These are phyloP conservation scores for Glycyrrhiza uralensis DNA, from an alignment of 306 rosid species.

Conservation along the genomic window DNA sequence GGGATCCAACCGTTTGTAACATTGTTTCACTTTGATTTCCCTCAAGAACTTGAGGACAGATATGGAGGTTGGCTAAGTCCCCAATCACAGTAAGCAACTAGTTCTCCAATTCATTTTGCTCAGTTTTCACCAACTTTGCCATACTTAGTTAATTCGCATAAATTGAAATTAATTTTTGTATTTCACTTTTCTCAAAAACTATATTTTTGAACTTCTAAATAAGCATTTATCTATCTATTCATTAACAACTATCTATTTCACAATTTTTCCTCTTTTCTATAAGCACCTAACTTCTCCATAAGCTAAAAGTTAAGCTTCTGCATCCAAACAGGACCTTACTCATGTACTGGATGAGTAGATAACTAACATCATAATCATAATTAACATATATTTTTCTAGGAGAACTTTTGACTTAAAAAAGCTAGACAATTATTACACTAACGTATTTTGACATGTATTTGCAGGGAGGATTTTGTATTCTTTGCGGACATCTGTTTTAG, in stretches of 20 bases:
- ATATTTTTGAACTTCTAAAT: too few species aligned
- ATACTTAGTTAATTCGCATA: too few species aligned
- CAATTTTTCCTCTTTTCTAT: too few species aligned
- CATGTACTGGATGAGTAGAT: too few species aligned
- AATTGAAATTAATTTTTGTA: too few species aligned
- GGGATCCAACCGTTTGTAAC: conserved; percentile 58
- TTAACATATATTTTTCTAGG: background rate
- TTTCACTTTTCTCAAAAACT: too few species aligned
- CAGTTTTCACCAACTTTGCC: background rate
- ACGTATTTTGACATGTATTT: conserved; percentile 13
- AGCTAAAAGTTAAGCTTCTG: too few species aligned
- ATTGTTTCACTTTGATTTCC: conserved; percentile 40
- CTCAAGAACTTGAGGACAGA: conserved; percentile 43
- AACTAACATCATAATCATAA: too few species aligned
- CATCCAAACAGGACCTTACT: too few species aligned
- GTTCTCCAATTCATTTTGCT: background rate
- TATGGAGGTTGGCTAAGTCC: conserved; percentile 49
- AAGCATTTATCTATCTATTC: too few species aligned
- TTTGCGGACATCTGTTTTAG: conserved; percentile 44
- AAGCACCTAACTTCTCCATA: too few species aligned
- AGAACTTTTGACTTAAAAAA: background rate
- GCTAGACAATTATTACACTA: background rate
- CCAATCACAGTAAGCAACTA: conserved; percentile 29
- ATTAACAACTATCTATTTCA: too few species aligned
- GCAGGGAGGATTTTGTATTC: conserved; percentile 45